Base-by-base conservation (phyloP, 371 early-diverging fungal species). In the Apophysomyces sp. region DNA sequence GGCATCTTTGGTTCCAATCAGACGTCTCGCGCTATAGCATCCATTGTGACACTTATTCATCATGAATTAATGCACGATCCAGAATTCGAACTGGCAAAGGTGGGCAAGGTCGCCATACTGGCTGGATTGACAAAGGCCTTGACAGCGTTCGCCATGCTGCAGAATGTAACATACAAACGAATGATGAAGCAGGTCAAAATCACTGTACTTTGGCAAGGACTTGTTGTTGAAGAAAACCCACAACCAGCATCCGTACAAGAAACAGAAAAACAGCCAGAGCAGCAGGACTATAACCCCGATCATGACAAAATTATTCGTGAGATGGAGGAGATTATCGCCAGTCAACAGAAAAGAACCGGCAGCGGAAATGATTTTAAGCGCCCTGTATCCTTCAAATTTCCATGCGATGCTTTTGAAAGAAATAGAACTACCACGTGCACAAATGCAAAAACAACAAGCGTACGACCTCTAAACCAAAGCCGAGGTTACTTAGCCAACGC, bases 1-100 rank as follows among this genome's bases (percentile, higher is more conserved):
- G 95, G 94, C 0, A 72, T 97, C 2, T 95, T 96, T 76, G 96
- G 96, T 11, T 87, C 91, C 0, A 95, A 93, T 9, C 95, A 95
- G 64, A 94, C 96, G 0, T 94, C 94, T 16, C 84, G 88, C 28
- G 94, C 93, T 0, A 76, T 95, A 32, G 92, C 94, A 0, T 89
- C 94, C 4, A 85, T 96, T 44, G 82, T 95, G 32, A 82, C 86
- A 26, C 71, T 96, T 56, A 86, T 93, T 18, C 81, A 84, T 57
- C 76, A 87, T n/a, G 96, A 96, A 60, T 68, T 91, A 4, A 72
- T 82, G 55, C 80, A 82, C n/a, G 89, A 89, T 64, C 87, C 86
- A 9, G 87, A 89, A 11, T 84, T 90, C 58, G 78, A 77, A 29
- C 73, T 89, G 39, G 82, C 84, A 15, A 77, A 83, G 61, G 66